A percentile compares a stretch with the other conserved stretches of the same genome.
phyloP scores from a whole-genome alignment of 306 rosid genomes.

The Gleditsia sinensis region DNA sequence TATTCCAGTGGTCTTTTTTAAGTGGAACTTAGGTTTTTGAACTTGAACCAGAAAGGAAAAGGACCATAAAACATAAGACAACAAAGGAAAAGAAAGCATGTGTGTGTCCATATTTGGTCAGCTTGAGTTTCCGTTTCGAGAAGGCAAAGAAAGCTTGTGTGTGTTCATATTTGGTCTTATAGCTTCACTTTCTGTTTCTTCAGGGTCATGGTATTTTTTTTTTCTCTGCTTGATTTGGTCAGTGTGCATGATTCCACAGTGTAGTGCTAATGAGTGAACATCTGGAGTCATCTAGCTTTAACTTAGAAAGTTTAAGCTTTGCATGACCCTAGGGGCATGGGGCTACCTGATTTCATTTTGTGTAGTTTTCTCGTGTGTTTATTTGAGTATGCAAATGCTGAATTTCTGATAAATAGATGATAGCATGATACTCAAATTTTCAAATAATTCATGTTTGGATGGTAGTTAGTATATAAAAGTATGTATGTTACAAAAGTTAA shows the following conservation, averaged over 20 bases:
- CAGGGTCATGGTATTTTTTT: background rate
- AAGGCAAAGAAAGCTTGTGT: background rate
- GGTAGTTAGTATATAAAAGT: background rate
- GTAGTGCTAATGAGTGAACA: background rate
- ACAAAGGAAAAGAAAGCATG: background rate
- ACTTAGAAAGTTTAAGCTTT: background rate
- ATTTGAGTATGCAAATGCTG: background rate
- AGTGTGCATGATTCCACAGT: background rate
- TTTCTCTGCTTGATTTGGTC: background rate
- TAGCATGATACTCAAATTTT: too few relatives aligned
- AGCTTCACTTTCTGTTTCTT: background rate
- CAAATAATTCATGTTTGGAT: background rate
- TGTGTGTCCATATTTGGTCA: background rate
- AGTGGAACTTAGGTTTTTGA: constrained; percentile 3
- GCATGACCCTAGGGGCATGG: background rate
- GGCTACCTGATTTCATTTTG: background rate
- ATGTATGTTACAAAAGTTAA: background rate
- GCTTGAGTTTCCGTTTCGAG: background rate
- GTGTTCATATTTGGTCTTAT: constrained; percentile 3
- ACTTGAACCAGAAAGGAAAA: background rate
- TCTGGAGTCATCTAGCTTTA: background rate
- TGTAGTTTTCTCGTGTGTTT: background rate
- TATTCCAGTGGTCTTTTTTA: background rate
- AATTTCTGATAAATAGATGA: background rate
- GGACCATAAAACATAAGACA: background rate